phyloP scores from a whole-genome alignment of 495 filamentous ascomycete species.

The Trichoderma gamsii region DNA sequence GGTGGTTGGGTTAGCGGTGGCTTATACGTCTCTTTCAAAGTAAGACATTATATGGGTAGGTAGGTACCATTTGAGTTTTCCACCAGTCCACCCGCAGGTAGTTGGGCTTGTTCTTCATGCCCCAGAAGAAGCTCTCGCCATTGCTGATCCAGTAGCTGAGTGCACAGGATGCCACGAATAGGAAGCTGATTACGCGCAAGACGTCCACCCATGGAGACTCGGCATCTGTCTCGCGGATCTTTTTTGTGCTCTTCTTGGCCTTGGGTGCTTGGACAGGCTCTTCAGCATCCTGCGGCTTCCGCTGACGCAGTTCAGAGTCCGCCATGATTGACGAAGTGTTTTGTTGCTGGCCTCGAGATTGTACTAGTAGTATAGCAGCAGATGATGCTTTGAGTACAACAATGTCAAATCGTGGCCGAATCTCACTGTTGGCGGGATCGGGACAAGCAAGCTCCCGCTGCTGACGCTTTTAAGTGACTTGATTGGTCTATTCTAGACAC shows the following conservation, averaged over 20 bases:
- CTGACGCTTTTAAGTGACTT: not conserved
- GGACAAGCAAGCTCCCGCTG: not conserved
- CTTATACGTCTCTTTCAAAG: not conserved
- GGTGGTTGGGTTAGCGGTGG: not conserved
- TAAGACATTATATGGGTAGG: not conserved
- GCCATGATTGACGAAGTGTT: slow-evolving; percentile 20
- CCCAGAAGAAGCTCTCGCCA: slow-evolving; percentile 55
- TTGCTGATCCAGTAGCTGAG: slow-evolving; percentile 76
- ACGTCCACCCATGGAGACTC: slow-evolving; percentile 58
- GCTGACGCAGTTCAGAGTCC: slow-evolving; percentile 26
- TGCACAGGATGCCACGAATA: slow-evolving; percentile 60
- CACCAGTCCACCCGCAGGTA: slow-evolving; percentile 57
- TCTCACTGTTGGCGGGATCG: not conserved
- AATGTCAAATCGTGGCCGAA: not conserved
- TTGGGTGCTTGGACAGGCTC: slow-evolving; percentile 18
- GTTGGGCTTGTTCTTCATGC: slow-evolving; percentile 56
- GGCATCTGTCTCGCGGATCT: slow-evolving; percentile 34
- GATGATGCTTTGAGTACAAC: not conserved
- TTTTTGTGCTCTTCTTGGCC: slow-evolving; percentile 19
- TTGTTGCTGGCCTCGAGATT: not conserved
- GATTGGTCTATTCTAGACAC: not conserved
- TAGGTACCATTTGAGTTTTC: slow-evolving; percentile 57
- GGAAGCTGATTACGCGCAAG: slow-evolving; percentile 62
- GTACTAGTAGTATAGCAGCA: not conserved
- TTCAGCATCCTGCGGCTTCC: slow-evolving; percentile 20